Evolutionary conservation across 2,329 filamentous ascomycete species (phyloP).

Genomic region (Xylaria sp.): DNA sequence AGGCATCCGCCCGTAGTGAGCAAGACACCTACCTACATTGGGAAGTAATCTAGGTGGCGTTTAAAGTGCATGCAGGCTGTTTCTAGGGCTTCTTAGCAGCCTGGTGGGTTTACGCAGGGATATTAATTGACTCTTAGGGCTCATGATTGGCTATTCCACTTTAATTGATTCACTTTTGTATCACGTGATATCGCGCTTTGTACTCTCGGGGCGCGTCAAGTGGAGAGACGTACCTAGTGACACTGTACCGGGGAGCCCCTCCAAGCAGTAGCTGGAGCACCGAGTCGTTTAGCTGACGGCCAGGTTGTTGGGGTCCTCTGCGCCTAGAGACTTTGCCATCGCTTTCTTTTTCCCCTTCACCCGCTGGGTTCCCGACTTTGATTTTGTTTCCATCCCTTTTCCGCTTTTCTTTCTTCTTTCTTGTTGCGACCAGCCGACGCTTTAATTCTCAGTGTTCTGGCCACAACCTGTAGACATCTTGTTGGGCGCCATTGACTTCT

Average conservation of each 20-base stretch:
- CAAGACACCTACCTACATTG: too few species aligned
- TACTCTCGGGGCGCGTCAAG: conserved; percentile 15
- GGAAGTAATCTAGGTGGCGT: not conserved
- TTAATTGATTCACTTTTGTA: not conserved
- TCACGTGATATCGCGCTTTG: conserved; percentile 30
- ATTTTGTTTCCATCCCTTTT: not conserved
- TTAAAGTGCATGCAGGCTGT: conserved; percentile 28
- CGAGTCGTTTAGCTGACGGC: too few species aligned
- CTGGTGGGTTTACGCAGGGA: not conserved
- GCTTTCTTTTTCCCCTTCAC: conserved; percentile 8
- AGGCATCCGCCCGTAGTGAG: too few species aligned
- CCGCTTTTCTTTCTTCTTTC: not conserved
- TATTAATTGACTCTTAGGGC: conserved; percentile 5
- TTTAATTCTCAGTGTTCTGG: conserved; percentile 5
- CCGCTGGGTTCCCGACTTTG: not conserved
- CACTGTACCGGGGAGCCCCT: not conserved
- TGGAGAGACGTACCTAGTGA: not conserved
- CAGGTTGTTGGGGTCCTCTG: too few species aligned
- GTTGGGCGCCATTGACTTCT: conserved; percentile 1
- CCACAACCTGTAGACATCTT: not conserved
- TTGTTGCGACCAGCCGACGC: conserved; percentile 2
- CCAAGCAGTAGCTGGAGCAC: too few species aligned
- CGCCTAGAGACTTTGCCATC: conserved; percentile 8
- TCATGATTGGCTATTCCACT: conserved; percentile 7
- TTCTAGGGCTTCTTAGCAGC: not conserved